Conservation (phyloP, 192 early-diverging fungal species). For the Paraglomus occultum region DNA sequence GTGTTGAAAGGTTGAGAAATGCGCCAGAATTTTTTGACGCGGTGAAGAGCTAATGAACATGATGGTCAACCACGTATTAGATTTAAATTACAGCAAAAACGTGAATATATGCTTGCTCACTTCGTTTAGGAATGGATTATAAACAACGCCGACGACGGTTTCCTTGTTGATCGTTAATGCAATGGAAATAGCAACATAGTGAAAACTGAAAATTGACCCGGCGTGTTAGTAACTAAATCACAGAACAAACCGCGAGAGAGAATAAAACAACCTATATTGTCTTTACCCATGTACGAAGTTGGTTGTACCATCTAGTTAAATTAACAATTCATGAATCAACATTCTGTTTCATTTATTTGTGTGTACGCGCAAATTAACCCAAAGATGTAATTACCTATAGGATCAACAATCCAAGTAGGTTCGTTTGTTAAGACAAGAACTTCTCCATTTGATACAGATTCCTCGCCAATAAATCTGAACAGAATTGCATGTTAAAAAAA, state of each 20-base stretch:
- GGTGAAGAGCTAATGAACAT: slow-evolving; percentile 43
- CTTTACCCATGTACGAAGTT: slow-evolving; percentile 69
- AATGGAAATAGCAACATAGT: slow-evolving; percentile 85
- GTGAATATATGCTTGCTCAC: slow-evolving; percentile 46
- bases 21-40: slow-evolving; percentile 65
- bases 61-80: neutral
- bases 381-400: slow-evolving; percentile 51
- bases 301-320: slow-evolving; percentile 63
- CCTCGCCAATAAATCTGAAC: slow-evolving; percentile 82
- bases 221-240: neutral
- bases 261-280: neutral
- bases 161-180: slow-evolving; percentile 69
- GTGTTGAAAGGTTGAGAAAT: slow-evolving; percentile 51
- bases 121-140: slow-evolving; percentile 87
- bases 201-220: slow-evolving; percentile 49
- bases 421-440: slow-evolving; percentile 57
- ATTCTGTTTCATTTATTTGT: neutral
- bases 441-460: slow-evolving; percentile 63
- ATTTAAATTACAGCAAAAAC: neutral
- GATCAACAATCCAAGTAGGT: slow-evolving; percentile 92
- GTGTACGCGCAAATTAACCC: neutral
- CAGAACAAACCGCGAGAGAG: neutral
- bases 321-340: too few species aligned
- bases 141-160: slow-evolving; percentile 87
- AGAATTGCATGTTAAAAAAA: neutral